Evolutionary conservation across 2,329 filamentous ascomycete genomes (phyloP).

Genomic region (Xylaria sp.): DNA sequence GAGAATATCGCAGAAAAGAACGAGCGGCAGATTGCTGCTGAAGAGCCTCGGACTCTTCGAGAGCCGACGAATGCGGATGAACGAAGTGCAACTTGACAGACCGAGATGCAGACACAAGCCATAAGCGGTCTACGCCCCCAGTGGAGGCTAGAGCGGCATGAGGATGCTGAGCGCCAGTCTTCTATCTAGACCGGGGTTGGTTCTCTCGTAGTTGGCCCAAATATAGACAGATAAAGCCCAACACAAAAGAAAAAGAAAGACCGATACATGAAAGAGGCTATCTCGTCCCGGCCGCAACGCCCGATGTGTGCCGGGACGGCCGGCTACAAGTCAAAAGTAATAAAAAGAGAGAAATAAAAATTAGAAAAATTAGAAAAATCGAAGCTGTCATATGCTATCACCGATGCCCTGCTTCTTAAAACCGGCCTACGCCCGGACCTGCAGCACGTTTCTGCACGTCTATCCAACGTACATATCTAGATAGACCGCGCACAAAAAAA

Average conservation of each 20-base stretch:
- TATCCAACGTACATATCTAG: too few relatives aligned
- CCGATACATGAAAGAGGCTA: too few relatives aligned
- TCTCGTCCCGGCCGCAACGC: too few relatives aligned
- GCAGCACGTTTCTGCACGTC: too few relatives aligned
- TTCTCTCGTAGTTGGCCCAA: too few relatives aligned
- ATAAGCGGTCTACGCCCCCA: neutral
- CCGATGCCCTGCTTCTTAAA: neutral
- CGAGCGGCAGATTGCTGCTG: constrained; percentile 1
- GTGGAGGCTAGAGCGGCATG: too few relatives aligned
- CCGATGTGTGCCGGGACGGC: too few relatives aligned
- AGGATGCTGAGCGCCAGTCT: too few relatives aligned
- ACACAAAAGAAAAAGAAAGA: too few relatives aligned
- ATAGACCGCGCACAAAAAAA: neutral
- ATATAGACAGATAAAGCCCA: too few relatives aligned
- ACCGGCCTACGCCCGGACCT: neutral
- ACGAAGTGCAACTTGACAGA: neutral
- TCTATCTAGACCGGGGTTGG: too few relatives aligned
- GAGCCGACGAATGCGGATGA: neutral
- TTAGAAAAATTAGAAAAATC: neutral
- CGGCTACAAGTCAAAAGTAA: too few relatives aligned
- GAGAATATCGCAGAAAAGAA: constrained; percentile 11
- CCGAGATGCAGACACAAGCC: neutral
- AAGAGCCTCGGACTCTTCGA: neutral
- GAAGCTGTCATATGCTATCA: neutral
- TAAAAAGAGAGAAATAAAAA: neutral